Percentiles rank a stretch among this genome's conserved stretches.
Conservation (phyloP, 768 basidiomycete genomes). For the Podaxis mareebaensis region DNA sequence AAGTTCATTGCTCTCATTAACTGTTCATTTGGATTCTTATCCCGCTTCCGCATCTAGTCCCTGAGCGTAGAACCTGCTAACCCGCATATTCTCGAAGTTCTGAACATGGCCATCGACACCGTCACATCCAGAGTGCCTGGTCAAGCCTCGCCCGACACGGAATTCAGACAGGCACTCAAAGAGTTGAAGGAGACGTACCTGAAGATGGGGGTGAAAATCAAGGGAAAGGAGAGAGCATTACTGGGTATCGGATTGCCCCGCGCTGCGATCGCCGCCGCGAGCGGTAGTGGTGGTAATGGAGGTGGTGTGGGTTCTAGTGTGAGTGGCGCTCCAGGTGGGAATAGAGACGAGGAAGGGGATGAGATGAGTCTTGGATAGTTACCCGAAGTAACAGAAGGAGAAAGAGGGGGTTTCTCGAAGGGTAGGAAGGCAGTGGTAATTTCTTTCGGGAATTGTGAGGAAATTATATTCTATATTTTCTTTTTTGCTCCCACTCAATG, state of each 20-base stretch:
- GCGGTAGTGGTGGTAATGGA: background rate
- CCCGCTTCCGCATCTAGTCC: conserved; percentile 42
- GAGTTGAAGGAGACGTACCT: conserved; percentile 12
- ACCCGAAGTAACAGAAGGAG: background rate
- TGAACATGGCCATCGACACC: conserved; percentile 78
- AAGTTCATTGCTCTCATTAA: conserved; percentile 21
- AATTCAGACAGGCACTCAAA: conserved; percentile 14
- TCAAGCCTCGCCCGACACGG: conserved; percentile 1
- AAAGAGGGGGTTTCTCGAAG: background rate
- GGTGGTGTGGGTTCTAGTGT: background rate
- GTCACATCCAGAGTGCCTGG: conserved; percentile 21
- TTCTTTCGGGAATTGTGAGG: background rate
- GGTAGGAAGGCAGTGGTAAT: background rate
- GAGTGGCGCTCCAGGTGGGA: background rate
- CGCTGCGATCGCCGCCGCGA: background rate
- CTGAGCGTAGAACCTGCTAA: conserved; percentile 84
- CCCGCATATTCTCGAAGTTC: conserved; percentile 73
- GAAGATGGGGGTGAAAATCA: conserved; percentile 7
- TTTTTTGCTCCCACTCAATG: conserved; percentile 3
- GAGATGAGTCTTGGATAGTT: conserved; percentile 15
- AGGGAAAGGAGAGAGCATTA: conserved; percentile 14
- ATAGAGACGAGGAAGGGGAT: conserved; percentile 8
- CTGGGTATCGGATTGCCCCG: conserved; percentile 11
- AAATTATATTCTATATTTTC: background rate
- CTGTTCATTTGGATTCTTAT: background rate